Conservation (phyloP, 225 moss, liverwort and hornwort genomes). For the Bryoerythrophyllum caledonicum region DNA sequence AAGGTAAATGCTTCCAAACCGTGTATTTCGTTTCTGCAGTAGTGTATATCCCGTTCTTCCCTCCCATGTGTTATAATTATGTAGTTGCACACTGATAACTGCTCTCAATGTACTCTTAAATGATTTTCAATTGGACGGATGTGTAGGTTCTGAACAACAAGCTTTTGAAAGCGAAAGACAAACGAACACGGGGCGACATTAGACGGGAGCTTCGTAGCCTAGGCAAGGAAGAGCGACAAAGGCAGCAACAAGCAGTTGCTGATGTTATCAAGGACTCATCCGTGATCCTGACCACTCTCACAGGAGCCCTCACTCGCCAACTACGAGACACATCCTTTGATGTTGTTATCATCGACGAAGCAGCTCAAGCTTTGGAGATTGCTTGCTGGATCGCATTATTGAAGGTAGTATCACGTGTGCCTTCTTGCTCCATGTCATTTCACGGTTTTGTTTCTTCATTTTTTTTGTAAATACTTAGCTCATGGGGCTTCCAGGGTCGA, state of each 20-base stretch:
- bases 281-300: slow-evolving; percentile 86
- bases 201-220: slow-evolving; percentile 72
- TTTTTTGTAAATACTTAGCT: slow-evolving; percentile 11
- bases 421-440: too few relatives aligned
- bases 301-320: slow-evolving; percentile 89
- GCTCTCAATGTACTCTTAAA: neutral
- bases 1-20: slow-evolving; percentile 47
- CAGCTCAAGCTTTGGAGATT: slow-evolving; percentile 96
- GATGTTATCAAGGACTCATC: slow-evolving; percentile 87
- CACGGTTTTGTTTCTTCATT: neutral
- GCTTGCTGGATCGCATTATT: slow-evolving; percentile 98
- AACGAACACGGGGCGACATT: slow-evolving; percentile 72
- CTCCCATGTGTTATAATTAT: neutral
- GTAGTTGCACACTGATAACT: neutral
- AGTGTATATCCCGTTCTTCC: neutral
- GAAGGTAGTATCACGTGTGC: slow-evolving; percentile 57
- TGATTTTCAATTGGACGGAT: neutral
- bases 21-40: neutral
- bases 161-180: slow-evolving; percentile 92
- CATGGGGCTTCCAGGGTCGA: slow-evolving; percentile 60
- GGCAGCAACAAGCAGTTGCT: slow-evolving; percentile 90
- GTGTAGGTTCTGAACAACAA: slow-evolving; percentile 73
- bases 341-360: slow-evolving; percentile 93
- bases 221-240: slow-evolving; percentile 81
- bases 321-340: slow-evolving; percentile 85